These are phyloP conservation scores for Durotheca rogersii DNA, from an alignment of 495 filamentous ascomycete species.

Conservation along the genomic window DNA sequence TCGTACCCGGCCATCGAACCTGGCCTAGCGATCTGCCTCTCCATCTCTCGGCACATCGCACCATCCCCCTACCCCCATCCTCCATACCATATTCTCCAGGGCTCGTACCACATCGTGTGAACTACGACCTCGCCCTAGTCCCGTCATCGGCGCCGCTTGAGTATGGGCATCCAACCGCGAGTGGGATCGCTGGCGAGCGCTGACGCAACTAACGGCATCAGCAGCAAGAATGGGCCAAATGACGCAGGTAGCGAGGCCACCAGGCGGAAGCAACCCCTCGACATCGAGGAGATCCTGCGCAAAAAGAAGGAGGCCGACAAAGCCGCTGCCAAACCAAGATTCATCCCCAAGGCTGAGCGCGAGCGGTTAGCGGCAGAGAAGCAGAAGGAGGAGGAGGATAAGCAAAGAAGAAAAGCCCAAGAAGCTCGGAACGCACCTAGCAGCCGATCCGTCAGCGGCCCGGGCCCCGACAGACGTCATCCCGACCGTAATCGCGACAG, in stretches of 20 bases:
- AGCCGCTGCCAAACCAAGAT: slow-evolving; percentile 74
- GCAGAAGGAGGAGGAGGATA: slow-evolving; percentile 75
- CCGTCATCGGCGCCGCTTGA: slow-evolving; percentile 2
- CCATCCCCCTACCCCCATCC: no score
- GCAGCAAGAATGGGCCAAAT: slow-evolving; percentile 11
- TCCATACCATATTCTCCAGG: no score
- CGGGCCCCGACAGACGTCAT: slow-evolving; percentile 21
- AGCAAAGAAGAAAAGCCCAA: slow-evolving; percentile 55
- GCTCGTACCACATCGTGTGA: no score
- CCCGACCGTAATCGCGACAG: slow-evolving; percentile 31
- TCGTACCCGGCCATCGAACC: no score
- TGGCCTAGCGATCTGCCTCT: no score
- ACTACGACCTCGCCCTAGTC: no score
- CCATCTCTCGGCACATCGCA: no score
- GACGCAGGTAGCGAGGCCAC: slow-evolving; percentile 17
- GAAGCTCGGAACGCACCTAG: slow-evolving; percentile 38
- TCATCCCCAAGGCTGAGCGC: slow-evolving; percentile 84
- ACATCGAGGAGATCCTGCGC: slow-evolving; percentile 51
- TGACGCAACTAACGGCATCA: slow-evolving; percentile 7
- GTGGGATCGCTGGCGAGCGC: slow-evolving; percentile 22
- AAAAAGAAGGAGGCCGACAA: slow-evolving; percentile 49
- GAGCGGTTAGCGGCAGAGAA: slow-evolving; percentile 86
- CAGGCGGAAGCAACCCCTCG: slow-evolving; percentile 41
- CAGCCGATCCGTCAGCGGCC: background rate
- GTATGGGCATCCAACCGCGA: slow-evolving; percentile 35